Percentiles rank a stretch among this genome's conserved stretches.
Conservation (phyloP, 345 rosid species). For the Melaleuca alternifolia region DNA sequence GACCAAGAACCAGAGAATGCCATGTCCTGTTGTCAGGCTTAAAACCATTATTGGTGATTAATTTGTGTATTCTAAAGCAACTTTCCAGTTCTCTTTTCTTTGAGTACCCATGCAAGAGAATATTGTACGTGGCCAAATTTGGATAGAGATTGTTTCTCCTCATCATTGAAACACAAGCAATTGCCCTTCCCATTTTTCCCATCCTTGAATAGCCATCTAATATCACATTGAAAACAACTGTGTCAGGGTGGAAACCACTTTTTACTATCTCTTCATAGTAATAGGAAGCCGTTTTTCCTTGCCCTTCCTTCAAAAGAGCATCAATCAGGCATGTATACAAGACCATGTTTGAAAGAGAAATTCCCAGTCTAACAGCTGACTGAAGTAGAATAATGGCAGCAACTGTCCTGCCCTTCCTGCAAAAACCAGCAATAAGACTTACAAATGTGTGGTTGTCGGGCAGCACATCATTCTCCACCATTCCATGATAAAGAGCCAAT, state of each 20-base stretch:
- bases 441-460: slow-evolving; percentile 66
- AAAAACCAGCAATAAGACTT: slow-evolving; percentile 56
- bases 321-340: slow-evolving; percentile 56
- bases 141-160: slow-evolving; percentile 21
- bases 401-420: slow-evolving; percentile 58
- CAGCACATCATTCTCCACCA: slow-evolving; percentile 42
- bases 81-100: slow-evolving; percentile 40
- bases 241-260: slow-evolving; percentile 37
- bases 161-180: slow-evolving; percentile 31
- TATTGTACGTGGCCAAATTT: slow-evolving; percentile 60
- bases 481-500: slow-evolving; percentile 49
- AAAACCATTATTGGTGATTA: slow-evolving; percentile 32
- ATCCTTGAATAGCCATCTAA: slow-evolving; percentile 52
- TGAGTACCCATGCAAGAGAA: slow-evolving; percentile 68
- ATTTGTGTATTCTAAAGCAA: slow-evolving; percentile 36
- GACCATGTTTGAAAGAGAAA: slow-evolving; percentile 25
- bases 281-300: slow-evolving; percentile 36
- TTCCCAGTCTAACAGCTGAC: slow-evolving; percentile 33
- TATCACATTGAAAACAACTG: slow-evolving; percentile 36
- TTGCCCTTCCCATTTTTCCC: slow-evolving; percentile 42
- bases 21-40: slow-evolving; percentile 53
- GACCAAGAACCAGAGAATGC: slow-evolving; percentile 62
- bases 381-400: slow-evolving; percentile 54
- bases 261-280: slow-evolving; percentile 38
- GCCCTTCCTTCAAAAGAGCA: slow-evolving; percentile 69